A percentile compares a stretch with the other conserved stretches of the same genome.
These are phyloP conservation scores for Allium cepa DNA, from an alignment of 106 monocot species.

Conservation along the genomic window DNA sequence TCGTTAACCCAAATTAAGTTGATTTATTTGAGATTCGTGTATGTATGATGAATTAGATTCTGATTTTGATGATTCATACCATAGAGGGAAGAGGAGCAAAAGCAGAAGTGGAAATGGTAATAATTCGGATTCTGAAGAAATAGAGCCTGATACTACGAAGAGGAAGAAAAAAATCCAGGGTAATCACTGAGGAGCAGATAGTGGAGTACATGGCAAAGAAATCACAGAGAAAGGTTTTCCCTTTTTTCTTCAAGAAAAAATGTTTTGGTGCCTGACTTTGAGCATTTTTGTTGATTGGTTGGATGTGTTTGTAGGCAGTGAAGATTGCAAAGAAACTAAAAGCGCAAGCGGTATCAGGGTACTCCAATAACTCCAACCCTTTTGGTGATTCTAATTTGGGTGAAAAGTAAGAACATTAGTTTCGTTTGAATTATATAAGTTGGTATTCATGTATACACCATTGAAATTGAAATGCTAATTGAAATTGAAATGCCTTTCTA, in stretches of 20 bases:
- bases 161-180: background rate
- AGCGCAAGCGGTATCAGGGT: constrained; percentile 58
- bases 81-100: background rate
- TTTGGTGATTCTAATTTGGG: constrained; percentile 84
- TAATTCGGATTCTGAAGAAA: constrained; percentile 18
- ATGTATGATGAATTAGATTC: background rate
- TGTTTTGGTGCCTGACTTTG: too few species aligned
- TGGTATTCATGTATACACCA: too few species aligned
- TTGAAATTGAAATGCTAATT: too few species aligned
- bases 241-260: background rate
- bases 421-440: too few species aligned
- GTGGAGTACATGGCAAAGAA: constrained; percentile 66
- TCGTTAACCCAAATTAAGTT: too few species aligned
- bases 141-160: constrained; percentile 12
- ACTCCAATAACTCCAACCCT: constrained; percentile 91
- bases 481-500: too few species aligned
- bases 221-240: constrained; percentile 67
- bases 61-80: background rate
- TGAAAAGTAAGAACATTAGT: constrained; percentile 45
- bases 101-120: background rate
- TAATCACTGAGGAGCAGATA: constrained; percentile 29
- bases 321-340: constrained; percentile 84
- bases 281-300: too few species aligned
- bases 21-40: too few species aligned
- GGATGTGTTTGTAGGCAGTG: constrained; percentile 31